Conservation (phyloP, 169 alveolate genomes). For the Cryptosporidium canis region DNA sequence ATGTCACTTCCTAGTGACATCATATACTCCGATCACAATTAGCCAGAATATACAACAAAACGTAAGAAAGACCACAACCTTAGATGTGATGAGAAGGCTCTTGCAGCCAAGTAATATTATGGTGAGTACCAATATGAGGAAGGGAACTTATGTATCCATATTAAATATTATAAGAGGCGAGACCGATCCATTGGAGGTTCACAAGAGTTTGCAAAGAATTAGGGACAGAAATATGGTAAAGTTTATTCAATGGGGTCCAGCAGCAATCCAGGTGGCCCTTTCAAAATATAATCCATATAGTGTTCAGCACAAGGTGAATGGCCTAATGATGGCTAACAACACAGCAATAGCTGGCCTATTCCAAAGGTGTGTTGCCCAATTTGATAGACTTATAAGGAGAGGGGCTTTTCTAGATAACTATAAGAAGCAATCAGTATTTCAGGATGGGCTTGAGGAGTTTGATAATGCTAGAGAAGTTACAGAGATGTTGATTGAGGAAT, state of each 20-base stretch:
- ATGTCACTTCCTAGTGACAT: conserved; percentile 98
- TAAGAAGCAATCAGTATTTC: conserved; percentile 83
- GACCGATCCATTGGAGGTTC: conserved; percentile 92
- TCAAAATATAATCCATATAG: conserved; percentile 96
- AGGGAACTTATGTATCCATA: conserved; percentile 91
- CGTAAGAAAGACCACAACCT: conserved; percentile 94
- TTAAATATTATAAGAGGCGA: conserved; percentile 94
- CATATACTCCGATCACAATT: conserved; percentile 94
- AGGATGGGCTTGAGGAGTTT: conserved; percentile 82
- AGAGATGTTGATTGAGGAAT: conserved; percentile 93
- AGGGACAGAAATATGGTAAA: conserved; percentile 89
- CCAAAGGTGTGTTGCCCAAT: conserved; percentile 91
- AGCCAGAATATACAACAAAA: conserved; percentile 76
- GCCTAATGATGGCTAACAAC: conserved; percentile 98
- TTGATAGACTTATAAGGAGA: conserved; percentile 91
- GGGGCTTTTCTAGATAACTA: conserved; percentile 97
- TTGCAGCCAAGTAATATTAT: conserved; percentile 86
- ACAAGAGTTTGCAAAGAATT: conserved; percentile 92
- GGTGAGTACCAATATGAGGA: conserved; percentile 85
- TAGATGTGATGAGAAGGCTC: conserved; percentile 98
- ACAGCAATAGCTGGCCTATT: conserved; percentile 94
- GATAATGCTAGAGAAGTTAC: conserved; percentile 88
- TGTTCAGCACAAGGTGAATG: conserved; percentile 96
- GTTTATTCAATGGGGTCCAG: conserved; percentile 98
- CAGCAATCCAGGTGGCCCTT: conserved; percentile 96